A percentile compares a stretch with the other conserved stretches of the same genome.
These are phyloP conservation scores for Rhazya stricta DNA, from an alignment of 257 asterid genomes.

Conservation along the genomic window DNA sequence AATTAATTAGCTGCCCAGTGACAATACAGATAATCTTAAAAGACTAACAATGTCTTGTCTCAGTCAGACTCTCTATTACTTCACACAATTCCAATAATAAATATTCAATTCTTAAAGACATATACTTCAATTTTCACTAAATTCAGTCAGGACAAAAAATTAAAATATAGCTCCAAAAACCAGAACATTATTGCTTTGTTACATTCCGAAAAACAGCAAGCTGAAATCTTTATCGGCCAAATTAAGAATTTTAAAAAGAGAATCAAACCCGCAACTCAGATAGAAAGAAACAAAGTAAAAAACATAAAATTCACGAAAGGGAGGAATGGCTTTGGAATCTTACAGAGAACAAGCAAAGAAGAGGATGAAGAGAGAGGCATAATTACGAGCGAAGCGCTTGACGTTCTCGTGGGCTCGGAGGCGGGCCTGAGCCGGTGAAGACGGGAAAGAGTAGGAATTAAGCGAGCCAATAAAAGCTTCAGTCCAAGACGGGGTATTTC, in stretches of 20 bases:
- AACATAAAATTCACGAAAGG: neutral
- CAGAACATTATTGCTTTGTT: neutral
- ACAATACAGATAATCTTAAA: neutral
- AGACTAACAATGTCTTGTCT: neutral
- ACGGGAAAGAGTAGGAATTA: constrained; percentile 77
- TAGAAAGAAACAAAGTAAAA: neutral
- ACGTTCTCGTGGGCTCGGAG: constrained; percentile 89
- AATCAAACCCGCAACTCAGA: neutral
- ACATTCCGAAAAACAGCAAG: neutral
- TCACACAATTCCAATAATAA: neutral
- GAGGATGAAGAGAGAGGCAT: constrained; percentile 57
- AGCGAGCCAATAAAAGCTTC: constrained; percentile 53
- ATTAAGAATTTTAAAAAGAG: neutral
- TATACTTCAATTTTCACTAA: neutral
- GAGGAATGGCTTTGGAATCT: constrained; percentile 9
- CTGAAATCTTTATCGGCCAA: neutral
- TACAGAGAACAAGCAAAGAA: constrained; percentile 85
- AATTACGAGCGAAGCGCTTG: constrained; percentile 84
- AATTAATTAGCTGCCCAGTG: neutral
- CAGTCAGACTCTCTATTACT: neutral
- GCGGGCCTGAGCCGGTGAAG: constrained; percentile 78
- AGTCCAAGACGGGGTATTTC: constrained; percentile 79
- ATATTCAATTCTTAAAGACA: neutral
- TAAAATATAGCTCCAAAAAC: neutral
- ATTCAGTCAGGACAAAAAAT: neutral